These are phyloP conservation scores for Ceratocystis papillata DNA, from an alignment of 2,329 filamentous ascomycete genomes.

Conservation along the genomic window DNA sequence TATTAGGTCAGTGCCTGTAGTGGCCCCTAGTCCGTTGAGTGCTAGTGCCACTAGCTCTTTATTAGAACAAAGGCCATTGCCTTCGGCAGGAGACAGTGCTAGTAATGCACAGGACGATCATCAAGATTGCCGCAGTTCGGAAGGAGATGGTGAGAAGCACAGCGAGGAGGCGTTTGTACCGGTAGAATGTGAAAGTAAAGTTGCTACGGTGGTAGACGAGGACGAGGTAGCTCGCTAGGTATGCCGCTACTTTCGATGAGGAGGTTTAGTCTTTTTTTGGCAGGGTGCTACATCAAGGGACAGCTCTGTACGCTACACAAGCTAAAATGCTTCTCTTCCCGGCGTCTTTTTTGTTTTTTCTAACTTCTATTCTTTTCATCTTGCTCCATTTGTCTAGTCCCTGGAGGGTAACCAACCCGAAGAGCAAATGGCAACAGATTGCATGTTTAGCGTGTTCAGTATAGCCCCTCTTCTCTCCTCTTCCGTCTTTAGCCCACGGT, in stretches of 20 bases:
- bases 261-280: neutral
- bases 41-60: constrained; percentile 20
- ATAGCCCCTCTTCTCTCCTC: neutral
- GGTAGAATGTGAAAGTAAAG: constrained; percentile 33
- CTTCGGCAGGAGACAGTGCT: constrained; percentile 21
- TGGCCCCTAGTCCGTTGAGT: constrained; percentile 20
- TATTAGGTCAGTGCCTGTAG: constrained; percentile 16
- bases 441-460: constrained; percentile 11
- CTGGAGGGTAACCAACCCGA: neutral
- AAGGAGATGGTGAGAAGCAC: constrained; percentile 26
- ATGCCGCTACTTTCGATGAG: constrained; percentile 16
- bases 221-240: constrained; percentile 22
- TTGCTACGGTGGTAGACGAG: constrained; percentile 39
- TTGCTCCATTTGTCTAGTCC: neutral
- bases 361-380: neutral
- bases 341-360: neutral
- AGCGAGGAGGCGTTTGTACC: constrained; percentile 28
- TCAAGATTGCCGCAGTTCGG: constrained; percentile 25
- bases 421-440: constrained; percentile 2
- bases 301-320: neutral
- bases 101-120: constrained; percentile 19
- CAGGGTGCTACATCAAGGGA: neutral
- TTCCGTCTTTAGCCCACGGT: neutral
- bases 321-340: neutral
- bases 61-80: constrained; percentile 23